phyloP scores from a whole-genome alignment of 1,284 basidiomycete species.

The Nidula niveotomentosa region DNA sequence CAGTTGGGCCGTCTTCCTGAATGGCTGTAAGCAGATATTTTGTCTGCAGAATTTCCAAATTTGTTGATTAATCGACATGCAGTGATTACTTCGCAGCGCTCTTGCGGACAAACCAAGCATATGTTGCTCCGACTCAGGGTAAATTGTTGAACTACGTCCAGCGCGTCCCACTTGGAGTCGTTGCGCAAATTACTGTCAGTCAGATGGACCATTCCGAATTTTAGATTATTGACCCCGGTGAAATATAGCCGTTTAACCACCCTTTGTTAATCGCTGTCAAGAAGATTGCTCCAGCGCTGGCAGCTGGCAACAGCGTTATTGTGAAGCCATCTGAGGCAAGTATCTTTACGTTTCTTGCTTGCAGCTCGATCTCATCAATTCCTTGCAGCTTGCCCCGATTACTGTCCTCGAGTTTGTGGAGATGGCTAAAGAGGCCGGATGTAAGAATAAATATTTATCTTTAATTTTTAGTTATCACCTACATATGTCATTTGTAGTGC shows the following conservation, averaged over 20 bases:
- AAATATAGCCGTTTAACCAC: conserved; percentile 75
- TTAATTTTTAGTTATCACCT: no score
- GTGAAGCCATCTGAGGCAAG: conserved; percentile 80
- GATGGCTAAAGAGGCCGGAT: conserved; percentile 62
- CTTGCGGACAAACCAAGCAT: conserved; percentile 65
- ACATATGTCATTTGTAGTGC: conserved; percentile 44
- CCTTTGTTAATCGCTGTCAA: conserved; percentile 82
- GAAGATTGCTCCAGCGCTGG: conserved; percentile 83
- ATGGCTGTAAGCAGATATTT: conserved; percentile 63
- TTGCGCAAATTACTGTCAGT: conserved; percentile 77
- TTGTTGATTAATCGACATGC: conserved; percentile 6
- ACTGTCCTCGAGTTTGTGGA: conserved; percentile 75
- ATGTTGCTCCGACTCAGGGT: conserved; percentile 78
- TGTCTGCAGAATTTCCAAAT: not conserved
- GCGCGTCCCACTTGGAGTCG: conserved; percentile 78
- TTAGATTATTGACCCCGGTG: conserved; percentile 1
- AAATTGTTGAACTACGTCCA: conserved; percentile 76
- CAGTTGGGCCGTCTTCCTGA: conserved; percentile 75
- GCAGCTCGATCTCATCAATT: conserved; percentile 4
- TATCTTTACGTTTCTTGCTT: not conserved
- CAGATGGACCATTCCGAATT: not conserved
- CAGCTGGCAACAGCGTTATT: conserved; percentile 81
- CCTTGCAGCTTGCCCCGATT: conserved; percentile 66
- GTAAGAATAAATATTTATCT: conserved; percentile 32
- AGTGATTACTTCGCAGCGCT: conserved; percentile 79